Evolutionary conservation across 2,329 filamentous ascomycete species (phyloP), one percentile per base, ranked within the genome.

Genomic region (Meredithiella fracta): DNA sequence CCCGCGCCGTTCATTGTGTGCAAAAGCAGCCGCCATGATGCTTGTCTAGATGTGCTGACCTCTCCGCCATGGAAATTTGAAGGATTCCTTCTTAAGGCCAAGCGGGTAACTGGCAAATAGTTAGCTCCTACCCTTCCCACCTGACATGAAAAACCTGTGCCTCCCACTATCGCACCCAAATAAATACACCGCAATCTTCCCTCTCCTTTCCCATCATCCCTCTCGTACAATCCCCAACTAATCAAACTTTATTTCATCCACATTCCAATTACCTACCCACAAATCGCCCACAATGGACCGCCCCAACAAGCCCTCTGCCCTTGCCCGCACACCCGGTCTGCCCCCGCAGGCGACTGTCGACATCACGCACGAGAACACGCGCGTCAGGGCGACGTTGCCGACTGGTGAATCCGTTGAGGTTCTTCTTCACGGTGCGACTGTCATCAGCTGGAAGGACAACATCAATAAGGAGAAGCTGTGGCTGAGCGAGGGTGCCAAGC

Each of bases 401-500:
- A 85, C 87, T 0, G 90, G 91, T 62, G 90, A 97, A 71, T 86
- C 80, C 56, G 79, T 95, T 62, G 82, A 88, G 61, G 76, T 98
- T 38, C 75, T 95, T 59, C 80, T 97, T n/a, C 86, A 86, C 65
- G 92, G 92, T 58, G 92, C 92, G 9, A 97, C 90, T 0, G 85
- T 98, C 51, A 82, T 86, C 58, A 92, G 85, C 69, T 98, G 92
- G 92, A 94, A 92, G 74, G 83, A 85, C 65, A 78, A 81, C 58
- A 74, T 78, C 58, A 85, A 85, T 51, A 72, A 79, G 56, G 90
- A 96, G 73, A 89, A 89, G 70, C 76, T 96, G 55, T 96, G 88
- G 77, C 65, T 96, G 62, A 92, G 86, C 69, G 80, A 89, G 59
- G 80, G 76, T 58, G 85, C 90, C 47, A 80, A 79, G 64, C 73